These are phyloP conservation scores for Epithele typhae DNA, from an alignment of 768 basidiomycete genomes.

Conservation along the genomic window DNA sequence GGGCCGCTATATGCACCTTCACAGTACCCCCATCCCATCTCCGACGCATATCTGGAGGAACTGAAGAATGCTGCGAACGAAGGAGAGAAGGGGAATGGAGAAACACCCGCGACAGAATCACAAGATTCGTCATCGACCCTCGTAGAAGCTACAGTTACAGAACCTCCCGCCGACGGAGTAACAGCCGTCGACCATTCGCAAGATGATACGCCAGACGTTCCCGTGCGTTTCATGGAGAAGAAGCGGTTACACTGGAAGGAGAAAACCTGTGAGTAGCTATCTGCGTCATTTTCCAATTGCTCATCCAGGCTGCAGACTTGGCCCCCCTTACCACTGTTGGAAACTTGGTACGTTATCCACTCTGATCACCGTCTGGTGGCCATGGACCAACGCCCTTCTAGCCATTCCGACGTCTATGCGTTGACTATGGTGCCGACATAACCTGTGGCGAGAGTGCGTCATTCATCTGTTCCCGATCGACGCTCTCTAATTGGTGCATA, in stretches of 20 bases:
- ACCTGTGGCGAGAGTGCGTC: constrained; percentile 89
- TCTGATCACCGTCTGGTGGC: background rate
- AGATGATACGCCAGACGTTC: constrained; percentile 64
- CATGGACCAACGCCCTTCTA: constrained; percentile 24
- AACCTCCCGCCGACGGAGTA: constrained; percentile 8
- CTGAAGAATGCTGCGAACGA: constrained; percentile 30
- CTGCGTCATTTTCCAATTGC: background rate
- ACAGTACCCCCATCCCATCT: constrained; percentile 63
- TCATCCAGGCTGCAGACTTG: constrained; percentile 47
- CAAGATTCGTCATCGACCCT: background rate
- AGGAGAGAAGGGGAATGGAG: constrained; percentile 10
- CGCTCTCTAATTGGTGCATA: background rate
- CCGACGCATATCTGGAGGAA: constrained; percentile 57
- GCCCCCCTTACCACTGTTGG: constrained; percentile 93
- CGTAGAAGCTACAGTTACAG: background rate
- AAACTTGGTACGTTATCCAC: constrained; percentile 61
- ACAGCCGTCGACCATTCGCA: constrained; percentile 25
- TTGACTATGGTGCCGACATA: constrained; percentile 85
- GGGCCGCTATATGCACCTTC: background rate
- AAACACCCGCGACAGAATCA: constrained; percentile 1
- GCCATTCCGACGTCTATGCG: constrained; percentile 92
- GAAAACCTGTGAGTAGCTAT: constrained; percentile 69
- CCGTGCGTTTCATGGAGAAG: constrained; percentile 74
- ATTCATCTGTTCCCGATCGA: no score
- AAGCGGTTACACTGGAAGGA: constrained; percentile 81